Percentiles rank a stretch among this genome's conserved stretches.
Conservation (phyloP, 306 rosid species). For the Fragaria nilgerrensis region DNA sequence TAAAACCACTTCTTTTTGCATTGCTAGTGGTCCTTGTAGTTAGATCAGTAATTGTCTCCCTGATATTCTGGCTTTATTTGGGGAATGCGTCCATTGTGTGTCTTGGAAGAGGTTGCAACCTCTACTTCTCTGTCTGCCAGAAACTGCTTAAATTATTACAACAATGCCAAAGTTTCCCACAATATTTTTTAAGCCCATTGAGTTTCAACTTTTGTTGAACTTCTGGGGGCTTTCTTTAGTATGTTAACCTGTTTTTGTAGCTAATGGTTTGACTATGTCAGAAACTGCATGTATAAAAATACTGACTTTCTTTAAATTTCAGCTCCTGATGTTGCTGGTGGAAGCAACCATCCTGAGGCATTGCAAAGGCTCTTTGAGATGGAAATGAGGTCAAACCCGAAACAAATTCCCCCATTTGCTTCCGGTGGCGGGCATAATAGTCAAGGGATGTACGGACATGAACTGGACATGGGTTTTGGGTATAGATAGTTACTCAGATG, state of each 20-base stretch:
- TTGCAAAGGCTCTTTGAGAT: conserved; percentile 80
- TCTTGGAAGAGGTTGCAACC: neutral
- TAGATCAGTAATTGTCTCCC: neutral
- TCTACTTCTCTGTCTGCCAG: neutral
- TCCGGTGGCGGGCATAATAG: conserved; percentile 44
- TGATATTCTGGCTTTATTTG: conserved; percentile 5
- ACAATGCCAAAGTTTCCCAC: neutral
- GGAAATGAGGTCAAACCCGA: conserved; percentile 72
- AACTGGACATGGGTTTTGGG: conserved; percentile 85
- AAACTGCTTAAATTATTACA: neutral
- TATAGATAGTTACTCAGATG: conserved; percentile 48
- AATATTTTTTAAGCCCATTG: neutral
- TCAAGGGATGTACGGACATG: conserved; percentile 57
- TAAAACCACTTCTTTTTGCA: conserved; percentile 28
- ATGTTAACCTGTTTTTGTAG: neutral
- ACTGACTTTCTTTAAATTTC: conserved; percentile 21
- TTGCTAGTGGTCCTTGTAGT: conserved; percentile 16
- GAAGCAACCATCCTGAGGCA: conserved; percentile 78
- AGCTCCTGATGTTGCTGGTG: conserved; percentile 62
- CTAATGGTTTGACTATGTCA: neutral
- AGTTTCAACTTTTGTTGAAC: neutral
- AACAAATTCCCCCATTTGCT: conserved; percentile 40
- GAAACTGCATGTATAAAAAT: neutral
- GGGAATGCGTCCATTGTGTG: neutral
- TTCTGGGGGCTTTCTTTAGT: neutral